Evolutionary conservation across 352 stramenopile genomes (phyloP), one percentile per base, ranked within the genome.

Genomic region (Globisporangium solare): DNA sequence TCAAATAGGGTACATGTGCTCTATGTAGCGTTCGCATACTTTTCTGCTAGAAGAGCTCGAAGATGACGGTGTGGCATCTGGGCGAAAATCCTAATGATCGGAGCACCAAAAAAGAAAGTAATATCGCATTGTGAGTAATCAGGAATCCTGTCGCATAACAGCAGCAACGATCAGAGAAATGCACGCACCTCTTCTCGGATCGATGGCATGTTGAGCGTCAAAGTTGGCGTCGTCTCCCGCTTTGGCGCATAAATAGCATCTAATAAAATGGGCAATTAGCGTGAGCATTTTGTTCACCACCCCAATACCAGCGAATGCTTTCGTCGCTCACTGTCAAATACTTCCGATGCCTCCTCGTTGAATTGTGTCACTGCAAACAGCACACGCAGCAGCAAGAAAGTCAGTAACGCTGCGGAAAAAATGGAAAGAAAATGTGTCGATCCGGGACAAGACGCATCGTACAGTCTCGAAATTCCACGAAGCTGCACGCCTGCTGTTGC

Each of bases 381-480:
- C 14, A 40, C 3, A 32, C n/a, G n/a, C n/a, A 17, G 17, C 6
- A 51, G 24, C 43, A 32, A 40, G n/a, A 3, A 27, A 24, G 1
- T 21, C 22, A 63, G 31, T 5, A 40, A 15, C 1, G 11, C 37
- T 31, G 10, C 10, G 20, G 8, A 20, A 18, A 20, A 18, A 11
- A 1, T 40, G 1, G 7, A 21, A 56, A 15, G 13, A 46, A 49
- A 27, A 14, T 3, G 0, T 10, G 3, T 6, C 20, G 10, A n/a
- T 17, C 4, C 3, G 27, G 21, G 10, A 43, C 17, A 31, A 6
- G 12, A 39, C 6, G 12, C 39, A 20, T 43, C 59, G 31, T 56
- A 65, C 59, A n/a, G 1, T 65, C 59, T 31, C 21, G 46, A 47
- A 65, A 65, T 18, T 65, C 59, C 24, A 65, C 59, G 21, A 65